Percentiles rank a stretch among this genome's conserved stretches.
phyloP scores from a whole-genome alignment of 2,329 filamentous ascomycete genomes.

The Diplodia mutila region DNA sequence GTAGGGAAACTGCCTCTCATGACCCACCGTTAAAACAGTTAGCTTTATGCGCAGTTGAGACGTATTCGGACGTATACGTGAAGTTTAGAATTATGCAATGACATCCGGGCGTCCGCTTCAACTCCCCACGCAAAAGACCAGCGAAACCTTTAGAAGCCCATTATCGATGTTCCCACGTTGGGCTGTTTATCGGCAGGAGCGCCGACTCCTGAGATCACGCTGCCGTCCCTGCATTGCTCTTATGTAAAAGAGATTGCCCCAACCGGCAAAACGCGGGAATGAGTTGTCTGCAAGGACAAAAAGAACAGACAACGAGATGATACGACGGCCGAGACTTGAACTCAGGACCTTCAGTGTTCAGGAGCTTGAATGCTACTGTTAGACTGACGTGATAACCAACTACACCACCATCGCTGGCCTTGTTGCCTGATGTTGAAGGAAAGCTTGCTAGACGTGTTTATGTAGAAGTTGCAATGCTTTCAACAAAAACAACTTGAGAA shows the following conservation, averaged over 20 bases:
- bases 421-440: not conserved
- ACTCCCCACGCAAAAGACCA: too few relatives aligned
- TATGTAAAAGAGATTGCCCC: not conserved
- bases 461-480: not conserved
- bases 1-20: too few relatives aligned
- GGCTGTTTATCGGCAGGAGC: too few relatives aligned
- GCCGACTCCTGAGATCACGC: too few relatives aligned
- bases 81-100: too few relatives aligned
- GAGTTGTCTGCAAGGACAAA: not conserved
- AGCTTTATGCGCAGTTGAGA: too few relatives aligned
- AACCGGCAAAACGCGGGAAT: too few relatives aligned
- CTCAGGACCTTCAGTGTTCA: conserved; percentile 8
- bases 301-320: not conserved
- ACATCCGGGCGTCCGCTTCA: too few relatives aligned
- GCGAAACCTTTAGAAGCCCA: too few relatives aligned
- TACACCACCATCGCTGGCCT: conserved; percentile 40
- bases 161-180: too few relatives aligned
- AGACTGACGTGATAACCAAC: conserved; percentile 53
- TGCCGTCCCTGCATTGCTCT: not conserved
- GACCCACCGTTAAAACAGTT: too few relatives aligned
- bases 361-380: conserved; percentile 34
- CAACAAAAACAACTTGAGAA: not conserved
- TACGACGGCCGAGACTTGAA: conserved; percentile 17
- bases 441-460: not conserved
- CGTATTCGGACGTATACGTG: too few relatives aligned